Evolutionary conservation across 768 basidiomycete species (phyloP).

Genomic region (Fistulinella prunicolor): DNA sequence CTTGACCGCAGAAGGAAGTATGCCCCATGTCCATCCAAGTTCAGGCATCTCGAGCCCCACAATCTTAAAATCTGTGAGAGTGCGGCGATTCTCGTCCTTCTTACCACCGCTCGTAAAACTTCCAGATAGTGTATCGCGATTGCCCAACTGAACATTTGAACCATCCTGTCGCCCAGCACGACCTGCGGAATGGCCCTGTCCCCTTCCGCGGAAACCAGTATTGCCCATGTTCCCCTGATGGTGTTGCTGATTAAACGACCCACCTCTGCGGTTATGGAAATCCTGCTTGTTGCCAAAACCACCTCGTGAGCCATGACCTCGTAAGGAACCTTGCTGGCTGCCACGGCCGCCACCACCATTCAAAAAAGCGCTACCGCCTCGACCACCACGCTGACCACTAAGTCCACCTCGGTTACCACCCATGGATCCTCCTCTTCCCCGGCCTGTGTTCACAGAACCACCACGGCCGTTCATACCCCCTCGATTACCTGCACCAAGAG

Average conservation of each 20-base stretch:
- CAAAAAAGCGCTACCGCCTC: slow-evolving; percentile 35
- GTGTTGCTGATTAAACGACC: slow-evolving; percentile 52
- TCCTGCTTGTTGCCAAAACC: slow-evolving; percentile 63
- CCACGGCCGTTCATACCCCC: slow-evolving; percentile 47
- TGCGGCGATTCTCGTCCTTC: slow-evolving; percentile 86
- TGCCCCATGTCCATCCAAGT: slow-evolving; percentile 86
- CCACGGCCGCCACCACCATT: slow-evolving; percentile 42
- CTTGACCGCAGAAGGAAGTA: slow-evolving; percentile 41
- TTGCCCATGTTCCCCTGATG: slow-evolving; percentile 36
- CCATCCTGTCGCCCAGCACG: slow-evolving; percentile 42
- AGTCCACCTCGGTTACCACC: slow-evolving; percentile 43
- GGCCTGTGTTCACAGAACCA: slow-evolving; percentile 30
- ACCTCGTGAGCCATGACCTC: slow-evolving; percentile 63
- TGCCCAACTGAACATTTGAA: slow-evolving; percentile 33
- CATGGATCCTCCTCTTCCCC: slow-evolving; percentile 52
- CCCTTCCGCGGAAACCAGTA: slow-evolving; percentile 57
- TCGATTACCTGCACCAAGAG: slow-evolving; percentile 41
- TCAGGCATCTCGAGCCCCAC: slow-evolving; percentile 83
- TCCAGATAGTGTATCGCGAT: slow-evolving; percentile 49
- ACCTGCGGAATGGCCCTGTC: slow-evolving; percentile 48
- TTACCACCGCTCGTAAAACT: slow-evolving; percentile 57
- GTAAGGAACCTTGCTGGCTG: slow-evolving; percentile 47
- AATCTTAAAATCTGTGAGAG: slow-evolving; percentile 98
- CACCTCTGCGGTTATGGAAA: slow-evolving; percentile 61
- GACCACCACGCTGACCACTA: slow-evolving; percentile 40